Percentiles rank a stretch among this genome's conserved stretches.
Evolutionary conservation across 2,329 filamentous ascomycete genomes (phyloP).

Genomic region (Ophidiomyces ophidiicola): DNA sequence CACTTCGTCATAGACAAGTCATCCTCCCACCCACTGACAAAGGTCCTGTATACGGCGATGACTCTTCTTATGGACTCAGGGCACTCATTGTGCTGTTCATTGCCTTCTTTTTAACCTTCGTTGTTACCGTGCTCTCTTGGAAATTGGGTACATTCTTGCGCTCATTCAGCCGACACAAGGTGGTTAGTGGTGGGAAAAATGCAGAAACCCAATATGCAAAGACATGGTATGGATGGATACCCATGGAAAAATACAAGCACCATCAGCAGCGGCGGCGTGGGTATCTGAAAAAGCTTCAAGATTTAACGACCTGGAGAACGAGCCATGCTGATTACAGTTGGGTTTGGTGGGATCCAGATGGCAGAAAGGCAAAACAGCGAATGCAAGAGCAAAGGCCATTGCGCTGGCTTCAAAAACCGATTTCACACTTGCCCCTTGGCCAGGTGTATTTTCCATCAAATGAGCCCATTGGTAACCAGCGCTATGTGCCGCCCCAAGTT

Average conservation of each 20-base stretch:
- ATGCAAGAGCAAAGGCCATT: constrained; percentile 14
- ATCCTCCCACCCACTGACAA: constrained; percentile 21
- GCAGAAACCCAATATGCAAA: constrained; percentile 26
- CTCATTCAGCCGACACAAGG: constrained; percentile 25
- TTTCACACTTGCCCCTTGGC: constrained; percentile 20
- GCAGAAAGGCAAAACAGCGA: constrained; percentile 19
- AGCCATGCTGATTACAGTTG: constrained; percentile 27
- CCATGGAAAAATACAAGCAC: constrained; percentile 22
- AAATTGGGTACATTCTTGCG: constrained; percentile 29
- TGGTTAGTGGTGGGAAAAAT: constrained; percentile 24
- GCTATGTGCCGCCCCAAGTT: no score
- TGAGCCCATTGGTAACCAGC: no score
- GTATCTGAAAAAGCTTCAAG: constrained; percentile 17
- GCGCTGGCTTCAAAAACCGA: constrained; percentile 20
- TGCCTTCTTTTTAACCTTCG: constrained; percentile 29
- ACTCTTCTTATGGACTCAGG: constrained; percentile 22
- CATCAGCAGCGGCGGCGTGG: constrained; percentile 20
- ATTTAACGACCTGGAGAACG: constrained; percentile 26
- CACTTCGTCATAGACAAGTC: constrained; percentile 9
- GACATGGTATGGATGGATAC: constrained; percentile 35
- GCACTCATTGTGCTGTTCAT: constrained; percentile 26
- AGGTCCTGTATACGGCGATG: constrained; percentile 19
- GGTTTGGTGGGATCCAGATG: constrained; percentile 32
- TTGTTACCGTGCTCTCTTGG: constrained; percentile 30
- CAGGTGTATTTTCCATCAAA: neutral